Evolutionary conservation across 2,329 filamentous ascomycete genomes (phyloP), one percentile per base, ranked within the genome.

Genomic region (Paramyrothecium sp.): DNA sequence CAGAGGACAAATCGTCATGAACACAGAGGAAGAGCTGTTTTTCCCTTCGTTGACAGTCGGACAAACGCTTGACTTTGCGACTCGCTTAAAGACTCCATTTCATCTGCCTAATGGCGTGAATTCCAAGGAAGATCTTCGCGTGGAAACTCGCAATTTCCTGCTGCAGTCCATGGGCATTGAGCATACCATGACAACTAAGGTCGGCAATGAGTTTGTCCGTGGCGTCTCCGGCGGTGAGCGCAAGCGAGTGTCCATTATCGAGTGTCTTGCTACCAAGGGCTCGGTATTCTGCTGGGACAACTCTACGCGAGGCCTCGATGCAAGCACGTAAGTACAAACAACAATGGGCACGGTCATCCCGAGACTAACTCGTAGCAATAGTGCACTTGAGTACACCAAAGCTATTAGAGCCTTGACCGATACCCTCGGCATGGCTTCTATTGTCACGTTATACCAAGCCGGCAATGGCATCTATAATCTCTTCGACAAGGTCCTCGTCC

Each of bases 11-110:
- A 85, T 88, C 52, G 79, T 89, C 44, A 80, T 91, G 59, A 92
- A 92, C 71, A 90, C 87, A 20, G 87, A 90, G 2, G 89, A 92
- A 66, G 87, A 81, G 59, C 56, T 79, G 3, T 78, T 79, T 65
- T 92, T 90, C 60, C 86, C 90, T 0, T 83, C 87, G 0, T 74
- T 93, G 7, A 90, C 87, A 1, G 89, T 92, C 2, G 82, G 84
- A 3, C 81, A 90, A 64, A 92, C 89, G 0, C 78, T 92, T 38
- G 80, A 84, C 49, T 92, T 92, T 70, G 90, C 90, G 0, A 85
- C 85, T 0, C 75, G 78, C 1, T 74, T 87, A 58, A 89, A 87
- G 68, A 69, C 85, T 1, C 82, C 83, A 0, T 76, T 73, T 56
- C 63, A 77, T 11, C 66, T 81, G 0, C 81, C 82, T 0, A 68